These are phyloP conservation scores for Eucalyptus marginata DNA, from an alignment of 345 rosid species.

Conservation along the genomic window DNA sequence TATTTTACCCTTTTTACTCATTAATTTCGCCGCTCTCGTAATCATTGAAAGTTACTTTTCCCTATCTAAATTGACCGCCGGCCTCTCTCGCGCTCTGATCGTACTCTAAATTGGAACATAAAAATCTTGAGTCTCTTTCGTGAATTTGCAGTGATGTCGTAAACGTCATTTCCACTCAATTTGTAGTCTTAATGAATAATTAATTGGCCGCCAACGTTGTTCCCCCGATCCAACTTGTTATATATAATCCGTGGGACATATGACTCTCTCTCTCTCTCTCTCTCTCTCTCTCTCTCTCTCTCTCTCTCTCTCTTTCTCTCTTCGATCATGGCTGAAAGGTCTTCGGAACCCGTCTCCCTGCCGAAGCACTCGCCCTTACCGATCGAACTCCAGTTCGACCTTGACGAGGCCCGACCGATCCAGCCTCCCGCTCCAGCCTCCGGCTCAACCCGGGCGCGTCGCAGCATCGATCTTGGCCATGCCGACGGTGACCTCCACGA, in stretches of 20 bases:
- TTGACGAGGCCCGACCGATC: neutral
- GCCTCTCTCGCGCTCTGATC: neutral
- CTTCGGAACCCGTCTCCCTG: neutral
- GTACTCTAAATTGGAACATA: neutral
- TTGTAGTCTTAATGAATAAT: neutral
- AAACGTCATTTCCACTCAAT: neutral
- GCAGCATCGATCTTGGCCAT: neutral
- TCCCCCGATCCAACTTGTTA: neutral
- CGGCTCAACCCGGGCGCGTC: neutral
- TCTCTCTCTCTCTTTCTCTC: neutral
- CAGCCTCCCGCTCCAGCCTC: neutral
- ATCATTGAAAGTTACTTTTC: neutral
- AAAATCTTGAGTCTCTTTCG: neutral
- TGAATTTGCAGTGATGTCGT: neutral
- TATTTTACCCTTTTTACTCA: neutral
- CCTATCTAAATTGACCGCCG: neutral
- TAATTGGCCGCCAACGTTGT: neutral
- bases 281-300: neutral
- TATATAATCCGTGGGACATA: neutral
- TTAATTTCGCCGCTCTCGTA: neutral
- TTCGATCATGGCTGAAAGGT: neutral
- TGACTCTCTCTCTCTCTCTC: neutral
- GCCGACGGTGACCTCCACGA: neutral
- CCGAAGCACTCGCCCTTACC: neutral
- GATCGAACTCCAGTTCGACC: neutral